Evolutionary conservation across 2,329 filamentous ascomycete genomes (phyloP).

Genomic region (Elsinoe ampelina): DNA sequence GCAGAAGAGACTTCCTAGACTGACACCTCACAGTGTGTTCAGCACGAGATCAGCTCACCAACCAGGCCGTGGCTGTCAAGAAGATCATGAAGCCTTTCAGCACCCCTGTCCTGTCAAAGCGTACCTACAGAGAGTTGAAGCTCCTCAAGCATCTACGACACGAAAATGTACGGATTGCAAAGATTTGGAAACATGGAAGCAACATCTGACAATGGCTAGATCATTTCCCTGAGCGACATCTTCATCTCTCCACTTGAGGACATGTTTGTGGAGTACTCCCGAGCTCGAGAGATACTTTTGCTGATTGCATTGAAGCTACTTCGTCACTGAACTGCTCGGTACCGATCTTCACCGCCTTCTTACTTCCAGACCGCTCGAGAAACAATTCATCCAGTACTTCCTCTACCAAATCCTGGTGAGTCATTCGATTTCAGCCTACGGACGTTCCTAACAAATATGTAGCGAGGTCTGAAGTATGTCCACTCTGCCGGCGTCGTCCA

Average conservation of each 20-base stretch:
- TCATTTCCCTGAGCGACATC: slow-evolving; percentile 97
- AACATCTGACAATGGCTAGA: slow-evolving; percentile 35
- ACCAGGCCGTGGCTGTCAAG: slow-evolving; percentile 94
- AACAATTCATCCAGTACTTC: slow-evolving; percentile 99
- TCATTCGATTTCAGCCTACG: slow-evolving; percentile 16
- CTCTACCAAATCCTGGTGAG: slow-evolving; percentile 95
- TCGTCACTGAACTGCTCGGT: slow-evolving; percentile 93
- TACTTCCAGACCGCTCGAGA: slow-evolving; percentile 91
- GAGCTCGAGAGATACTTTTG: background rate
- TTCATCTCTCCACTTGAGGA: slow-evolving; percentile 99
- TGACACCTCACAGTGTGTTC: slow-evolving; percentile 44
- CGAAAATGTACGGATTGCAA: slow-evolving; percentile 63
- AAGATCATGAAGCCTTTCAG: slow-evolving; percentile 99
- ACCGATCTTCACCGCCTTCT: slow-evolving; percentile 93
- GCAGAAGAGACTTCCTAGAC: background rate
- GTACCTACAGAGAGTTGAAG: slow-evolving; percentile 96
- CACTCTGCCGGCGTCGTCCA: slow-evolving; percentile 97
- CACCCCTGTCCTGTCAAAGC: slow-evolving; percentile 95
- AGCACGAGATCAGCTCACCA: slow-evolving; percentile 93
- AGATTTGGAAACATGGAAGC: slow-evolving; percentile 14
- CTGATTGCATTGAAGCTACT: slow-evolving; percentile 56
- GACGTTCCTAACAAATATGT: background rate
- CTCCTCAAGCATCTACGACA: slow-evolving; percentile 92
- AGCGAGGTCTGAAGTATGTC: slow-evolving; percentile 98
- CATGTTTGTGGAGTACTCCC: slow-evolving; percentile 54